phyloP scores from a whole-genome alignment of 768 basidiomycete genomes.

The Lentinula raphanica region DNA sequence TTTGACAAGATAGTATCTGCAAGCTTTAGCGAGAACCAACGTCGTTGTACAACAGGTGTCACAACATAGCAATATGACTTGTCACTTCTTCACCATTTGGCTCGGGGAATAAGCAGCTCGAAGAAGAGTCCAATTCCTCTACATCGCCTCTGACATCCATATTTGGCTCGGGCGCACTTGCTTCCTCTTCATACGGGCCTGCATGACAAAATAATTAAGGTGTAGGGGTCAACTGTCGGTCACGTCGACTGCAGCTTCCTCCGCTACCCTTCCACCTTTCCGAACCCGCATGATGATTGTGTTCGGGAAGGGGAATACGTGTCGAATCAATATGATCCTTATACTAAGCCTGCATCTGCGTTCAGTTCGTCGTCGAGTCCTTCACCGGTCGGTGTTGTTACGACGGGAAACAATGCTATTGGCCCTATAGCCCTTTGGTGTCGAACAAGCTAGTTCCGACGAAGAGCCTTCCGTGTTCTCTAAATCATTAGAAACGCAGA shows the following conservation, averaged over 20 bases:
- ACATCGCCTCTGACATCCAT: not conserved
- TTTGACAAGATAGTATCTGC: no score
- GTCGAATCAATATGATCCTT: not conserved
- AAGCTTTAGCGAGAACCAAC: no score
- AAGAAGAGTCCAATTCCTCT: not conserved
- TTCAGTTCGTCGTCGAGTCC: not conserved
- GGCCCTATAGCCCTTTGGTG: not conserved
- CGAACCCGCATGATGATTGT: not conserved
- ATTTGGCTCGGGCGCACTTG: slow-evolving; percentile 1
- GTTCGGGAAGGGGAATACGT: not conserved
- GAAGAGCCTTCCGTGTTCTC: not conserved
- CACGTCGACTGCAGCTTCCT: not conserved
- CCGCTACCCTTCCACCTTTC: not conserved
- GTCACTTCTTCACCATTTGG: no score
- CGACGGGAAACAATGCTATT: not conserved
- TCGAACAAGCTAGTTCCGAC: not conserved
- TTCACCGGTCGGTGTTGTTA: not conserved
- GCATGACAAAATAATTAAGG: not conserved
- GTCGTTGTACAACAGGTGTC: no score
- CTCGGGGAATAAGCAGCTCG: not conserved
- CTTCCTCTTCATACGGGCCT: not conserved
- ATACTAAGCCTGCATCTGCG: not conserved
- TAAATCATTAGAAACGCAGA: not conserved
- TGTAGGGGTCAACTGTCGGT: not conserved
- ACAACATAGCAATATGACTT: no score